These are phyloP conservation scores for Mucor mucedo DNA, from an alignment of 371 early-diverging fungal genomes.

Conservation along the genomic window DNA sequence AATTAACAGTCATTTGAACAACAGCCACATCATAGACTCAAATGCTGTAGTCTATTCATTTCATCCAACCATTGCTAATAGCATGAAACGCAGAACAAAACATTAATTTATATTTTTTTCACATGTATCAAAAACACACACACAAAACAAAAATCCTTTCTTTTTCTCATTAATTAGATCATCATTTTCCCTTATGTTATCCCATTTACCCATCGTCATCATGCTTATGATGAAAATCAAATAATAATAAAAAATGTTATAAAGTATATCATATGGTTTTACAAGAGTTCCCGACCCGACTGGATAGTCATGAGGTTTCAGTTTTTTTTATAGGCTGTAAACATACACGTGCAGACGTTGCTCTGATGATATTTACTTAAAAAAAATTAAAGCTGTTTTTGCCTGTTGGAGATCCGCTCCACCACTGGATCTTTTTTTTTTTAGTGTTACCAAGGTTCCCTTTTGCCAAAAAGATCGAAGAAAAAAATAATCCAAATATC, in stretches of 20 bases:
- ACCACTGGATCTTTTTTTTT: too few relatives aligned
- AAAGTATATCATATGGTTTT: slow-evolving; percentile 8
- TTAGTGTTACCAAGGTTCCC: too few relatives aligned
- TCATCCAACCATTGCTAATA: slow-evolving; percentile 22
- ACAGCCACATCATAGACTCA: neutral
- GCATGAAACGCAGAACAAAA: slow-evolving; percentile 11
- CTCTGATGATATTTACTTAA: too few relatives aligned
- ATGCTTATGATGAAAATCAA: too few relatives aligned
- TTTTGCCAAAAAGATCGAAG: too few relatives aligned
- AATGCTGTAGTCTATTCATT: slow-evolving; percentile 14
- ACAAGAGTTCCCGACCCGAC: slow-evolving; percentile 9
- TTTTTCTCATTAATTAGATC: neutral
- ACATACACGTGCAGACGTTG: too few relatives aligned
- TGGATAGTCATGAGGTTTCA: slow-evolving; percentile 1
- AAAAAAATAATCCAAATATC: too few relatives aligned
- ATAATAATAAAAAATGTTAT: too few relatives aligned
- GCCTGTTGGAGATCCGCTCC: too few relatives aligned
- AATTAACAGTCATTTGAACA: neutral
- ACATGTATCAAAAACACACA: too few relatives aligned
- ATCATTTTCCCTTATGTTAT: neutral
- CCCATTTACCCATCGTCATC: too few relatives aligned
- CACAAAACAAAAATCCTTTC: neutral
- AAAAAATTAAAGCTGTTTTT: too few relatives aligned
- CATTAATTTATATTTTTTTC: neutral
- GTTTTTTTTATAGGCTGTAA: neutral